Evolutionary conservation across 2,329 filamentous ascomycete genomes (phyloP).

Genomic region (Penicillium sp.): DNA sequence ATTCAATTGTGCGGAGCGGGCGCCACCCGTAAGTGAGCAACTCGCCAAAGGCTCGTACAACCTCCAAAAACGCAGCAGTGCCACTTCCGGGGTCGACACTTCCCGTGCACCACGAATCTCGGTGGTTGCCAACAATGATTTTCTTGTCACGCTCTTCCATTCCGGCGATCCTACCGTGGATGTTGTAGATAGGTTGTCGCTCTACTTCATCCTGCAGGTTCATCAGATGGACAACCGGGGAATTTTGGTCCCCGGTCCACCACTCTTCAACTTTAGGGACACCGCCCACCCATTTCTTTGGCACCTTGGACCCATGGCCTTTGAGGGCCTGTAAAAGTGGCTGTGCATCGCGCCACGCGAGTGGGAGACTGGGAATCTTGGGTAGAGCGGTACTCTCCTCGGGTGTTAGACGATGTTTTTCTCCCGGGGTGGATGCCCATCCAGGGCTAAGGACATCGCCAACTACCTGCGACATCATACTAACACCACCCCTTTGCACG

Average conservation of each 20-base stretch:
- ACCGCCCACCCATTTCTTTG: constrained; percentile 71
- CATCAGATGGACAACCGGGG: constrained; percentile 75
- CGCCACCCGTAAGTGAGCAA: constrained; percentile 78
- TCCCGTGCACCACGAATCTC: constrained; percentile 89
- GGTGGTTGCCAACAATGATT: constrained; percentile 88
- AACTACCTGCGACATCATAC: constrained; percentile 75
- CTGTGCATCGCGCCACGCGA: constrained; percentile 87
- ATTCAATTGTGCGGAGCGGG: constrained; percentile 90
- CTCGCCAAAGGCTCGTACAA: constrained; percentile 80
- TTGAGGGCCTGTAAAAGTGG: constrained; percentile 72
- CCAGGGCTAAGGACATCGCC: constrained; percentile 93
- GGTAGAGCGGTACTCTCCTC: constrained; percentile 71
- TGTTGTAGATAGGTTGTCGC: constrained; percentile 85
- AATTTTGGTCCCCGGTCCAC: constrained; percentile 77
- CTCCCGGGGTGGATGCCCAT: constrained; percentile 58
- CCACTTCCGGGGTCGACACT: constrained; percentile 83
- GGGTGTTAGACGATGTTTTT: constrained; percentile 62
- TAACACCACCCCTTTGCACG: constrained; percentile 79
- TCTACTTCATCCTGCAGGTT: constrained; percentile 84
- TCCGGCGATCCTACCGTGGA: constrained; percentile 80
- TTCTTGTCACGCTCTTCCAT: constrained; percentile 79
- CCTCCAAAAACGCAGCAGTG: constrained; percentile 86
- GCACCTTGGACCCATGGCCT: constrained; percentile 69
- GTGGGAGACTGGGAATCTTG: constrained; percentile 83
- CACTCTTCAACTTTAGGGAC: constrained; percentile 74